Base-by-base conservation (phyloP, 2,329 filamentous ascomycete genomes). In the Fusarium penzigii region DNA sequence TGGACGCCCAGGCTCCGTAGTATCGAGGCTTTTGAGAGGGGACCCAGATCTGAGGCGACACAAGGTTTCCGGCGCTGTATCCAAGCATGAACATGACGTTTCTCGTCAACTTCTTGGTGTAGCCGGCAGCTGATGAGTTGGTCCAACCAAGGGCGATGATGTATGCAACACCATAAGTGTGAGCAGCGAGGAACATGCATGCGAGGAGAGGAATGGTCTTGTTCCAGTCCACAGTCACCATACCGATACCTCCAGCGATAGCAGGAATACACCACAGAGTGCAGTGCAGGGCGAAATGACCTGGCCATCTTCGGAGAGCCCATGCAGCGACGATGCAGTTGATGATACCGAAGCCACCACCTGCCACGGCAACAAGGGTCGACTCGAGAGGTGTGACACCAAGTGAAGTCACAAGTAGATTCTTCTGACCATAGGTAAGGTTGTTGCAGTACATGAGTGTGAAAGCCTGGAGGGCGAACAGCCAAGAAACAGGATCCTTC, bases 61-160 rank as follows among this genome's bases (percentile, higher is more conserved):
- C 63, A 12, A 74, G 66, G 29, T 70, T 72, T 8, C 65, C 64
- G 2, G 69, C 55, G 7, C 68, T 66, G 39, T 70, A 70, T 2
- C 70, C 74, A 2, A 72, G 55, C 61, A 73, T 71, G 45, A 72
- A 73, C 60, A 74, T 64, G 29, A 68, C 71, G n/a, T 72, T 73
- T 3, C 72, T 65, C 0, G 73, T 75, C 13, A 74, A 68, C 57
- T 76, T 76, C 62, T 77, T 77, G 1, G 74, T 76, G 53, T 75
- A 73, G 5, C 74, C 72, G 0, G 71, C 69, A 2, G 64, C 59
- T 6, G 59, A 60, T 2, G 70, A 71, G 3, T 69, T 71, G 6
- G 71, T 69, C 70, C 72, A 74, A 8, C 70, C 71, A 1, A 75
- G 47, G 0, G 59, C 60, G 20, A 67, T 65, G 52, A 65, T 65